Conservation (phyloP, 768 basidiomycete genomes). For the Collybia nuda region DNA sequence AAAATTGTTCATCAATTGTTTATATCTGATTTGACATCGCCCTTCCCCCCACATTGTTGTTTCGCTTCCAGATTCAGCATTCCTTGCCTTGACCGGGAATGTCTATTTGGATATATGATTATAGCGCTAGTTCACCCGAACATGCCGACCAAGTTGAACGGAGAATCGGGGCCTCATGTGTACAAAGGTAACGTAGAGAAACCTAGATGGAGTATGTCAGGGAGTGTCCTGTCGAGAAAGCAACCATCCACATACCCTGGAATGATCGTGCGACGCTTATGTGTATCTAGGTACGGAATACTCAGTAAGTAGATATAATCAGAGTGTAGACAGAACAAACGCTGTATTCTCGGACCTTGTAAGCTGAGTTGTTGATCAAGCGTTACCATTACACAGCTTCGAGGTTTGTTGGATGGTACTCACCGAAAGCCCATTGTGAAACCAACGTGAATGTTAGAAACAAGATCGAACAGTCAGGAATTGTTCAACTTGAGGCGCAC, state of each 20-base stretch:
- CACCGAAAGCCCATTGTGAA: no score
- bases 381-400: neutral
- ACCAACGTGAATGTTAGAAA: no score
- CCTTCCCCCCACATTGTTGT: no score
- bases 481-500: no score
- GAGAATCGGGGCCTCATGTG: conserved; percentile 12
- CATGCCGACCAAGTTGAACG: conserved; percentile 10
- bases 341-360: conserved; percentile 10
- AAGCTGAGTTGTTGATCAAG: neutral
- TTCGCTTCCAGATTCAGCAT: no score
- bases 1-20: no score
- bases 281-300: no score
- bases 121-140: conserved; percentile 7
- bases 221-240: no score
- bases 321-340: conserved; percentile 4
- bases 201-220: neutral
- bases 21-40: no score
- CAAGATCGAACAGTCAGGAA: no score
- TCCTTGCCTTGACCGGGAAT: no score
- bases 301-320: neutral
- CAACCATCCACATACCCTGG: conserved; percentile 2
- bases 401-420: no score
- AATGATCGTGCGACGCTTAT: conserved; percentile 12
- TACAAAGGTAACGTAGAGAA: conserved; percentile 12
- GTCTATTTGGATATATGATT: neutral